phyloP scores from a whole-genome alignment of 768 basidiomycete species.

The Coprinellus aureogranulatus region DNA sequence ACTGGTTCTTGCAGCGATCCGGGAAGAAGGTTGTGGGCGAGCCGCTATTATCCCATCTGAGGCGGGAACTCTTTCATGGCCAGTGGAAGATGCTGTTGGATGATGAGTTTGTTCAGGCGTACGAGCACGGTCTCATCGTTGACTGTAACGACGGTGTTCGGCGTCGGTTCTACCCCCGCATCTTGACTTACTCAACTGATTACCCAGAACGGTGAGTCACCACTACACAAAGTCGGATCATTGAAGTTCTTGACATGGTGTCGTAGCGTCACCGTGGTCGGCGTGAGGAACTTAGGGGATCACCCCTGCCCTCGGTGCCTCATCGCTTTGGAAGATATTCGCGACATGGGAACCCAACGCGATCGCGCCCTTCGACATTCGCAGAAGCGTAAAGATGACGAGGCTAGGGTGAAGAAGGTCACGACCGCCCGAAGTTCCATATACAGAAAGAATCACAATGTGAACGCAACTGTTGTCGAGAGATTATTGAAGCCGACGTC shows the following conservation, averaged over 20 bases:
- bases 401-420: background rate
- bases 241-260: too few species aligned
- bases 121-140: slow-evolving; percentile 3
- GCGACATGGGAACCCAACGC: slow-evolving; percentile 16
- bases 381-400: background rate
- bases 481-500: background rate
- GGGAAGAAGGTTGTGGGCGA: background rate
- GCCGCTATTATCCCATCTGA: slow-evolving; percentile 1
- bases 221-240: too few species aligned
- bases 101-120: slow-evolving; percentile 1
- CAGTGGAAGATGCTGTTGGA: slow-evolving; percentile 22
- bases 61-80: slow-evolving; percentile 24
- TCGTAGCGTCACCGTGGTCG: too few species aligned
- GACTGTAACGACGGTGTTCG: slow-evolving; percentile 2
- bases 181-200: slow-evolving; percentile 11
- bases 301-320: slow-evolving; percentile 37
- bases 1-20: slow-evolving; percentile 6
- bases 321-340: slow-evolving; percentile 21
- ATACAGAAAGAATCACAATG: background rate
- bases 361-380: background rate
- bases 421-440: background rate
- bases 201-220: slow-evolving; percentile 8
- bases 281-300: slow-evolving; percentile 18
- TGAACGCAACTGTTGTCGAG: background rate
- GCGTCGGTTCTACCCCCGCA: slow-evolving; percentile 3